Conservation (phyloP, 1,284 basidiomycete genomes). For the Microbotryum violaceum region DNA sequence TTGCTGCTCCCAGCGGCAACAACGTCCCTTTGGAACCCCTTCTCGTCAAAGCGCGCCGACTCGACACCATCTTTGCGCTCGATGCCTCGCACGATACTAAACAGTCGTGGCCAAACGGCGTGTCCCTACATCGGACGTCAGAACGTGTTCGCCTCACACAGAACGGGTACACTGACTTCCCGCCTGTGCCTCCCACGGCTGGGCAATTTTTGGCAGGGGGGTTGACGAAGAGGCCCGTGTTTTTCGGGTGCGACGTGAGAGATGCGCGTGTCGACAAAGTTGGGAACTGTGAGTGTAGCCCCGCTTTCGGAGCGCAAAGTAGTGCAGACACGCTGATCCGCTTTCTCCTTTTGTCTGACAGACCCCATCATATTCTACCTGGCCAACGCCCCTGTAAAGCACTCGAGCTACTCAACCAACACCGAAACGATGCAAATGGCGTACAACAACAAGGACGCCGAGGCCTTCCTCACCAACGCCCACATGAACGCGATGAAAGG, state of each 20-base stretch:
- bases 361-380: slow-evolving; percentile 32
- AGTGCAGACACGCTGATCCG: too few species aligned
- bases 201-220: slow-evolving; percentile 56
- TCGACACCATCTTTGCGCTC: slow-evolving; percentile 63
- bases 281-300: too few species aligned
- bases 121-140: slow-evolving; percentile 42
- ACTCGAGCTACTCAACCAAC: slow-evolving; percentile 31
- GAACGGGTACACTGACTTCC: slow-evolving; percentile 43
- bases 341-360: background rate
- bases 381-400: slow-evolving; percentile 28
- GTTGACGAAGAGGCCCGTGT: slow-evolving; percentile 61
- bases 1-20: too few species aligned
- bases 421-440: slow-evolving; percentile 41
- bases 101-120: slow-evolving; percentile 32
- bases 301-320: too few species aligned
- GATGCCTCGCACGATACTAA: slow-evolving; percentile 53
- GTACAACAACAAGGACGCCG: slow-evolving; percentile 29
- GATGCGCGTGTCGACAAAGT: too few species aligned
- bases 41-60: slow-evolving; percentile 53
- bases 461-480: slow-evolving; percentile 28
- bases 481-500: slow-evolving; percentile 24
- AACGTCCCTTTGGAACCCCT: slow-evolving; percentile 42
- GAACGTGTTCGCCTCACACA: slow-evolving; percentile 26
- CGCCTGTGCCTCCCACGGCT: slow-evolving; percentile 51
- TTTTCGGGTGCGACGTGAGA: slow-evolving; percentile 56